Conservation (phyloP, 192 early-diverging fungal genomes). For the Gamsiella multidivaricata region DNA sequence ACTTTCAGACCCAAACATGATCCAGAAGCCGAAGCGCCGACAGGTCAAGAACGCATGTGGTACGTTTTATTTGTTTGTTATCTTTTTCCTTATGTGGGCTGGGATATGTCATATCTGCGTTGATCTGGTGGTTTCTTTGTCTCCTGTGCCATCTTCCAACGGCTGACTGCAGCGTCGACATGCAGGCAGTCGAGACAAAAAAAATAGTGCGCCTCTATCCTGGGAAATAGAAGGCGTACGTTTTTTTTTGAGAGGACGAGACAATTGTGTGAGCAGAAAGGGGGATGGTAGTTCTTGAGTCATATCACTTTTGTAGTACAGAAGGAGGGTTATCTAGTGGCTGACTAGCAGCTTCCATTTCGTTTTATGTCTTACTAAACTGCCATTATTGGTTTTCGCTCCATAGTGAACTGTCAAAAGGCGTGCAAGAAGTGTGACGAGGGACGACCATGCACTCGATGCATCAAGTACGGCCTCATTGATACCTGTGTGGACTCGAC, state of each 20-base stretch:
- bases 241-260: neutral
- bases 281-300: neutral
- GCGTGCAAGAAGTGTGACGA: constrained; percentile 95
- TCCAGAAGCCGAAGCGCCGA: constrained; percentile 67
- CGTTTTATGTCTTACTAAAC: neutral
- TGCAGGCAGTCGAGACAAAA: constrained; percentile 9
- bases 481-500: constrained; percentile 80
- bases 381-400: constrained; percentile 29
- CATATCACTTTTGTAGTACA: neutral
- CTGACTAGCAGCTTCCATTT: neutral
- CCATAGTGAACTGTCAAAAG: constrained; percentile 83
- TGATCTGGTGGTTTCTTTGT: neutral
- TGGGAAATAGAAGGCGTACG: constrained; percentile 28
- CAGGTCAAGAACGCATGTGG: constrained; percentile 95
- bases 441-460: constrained; percentile 85
- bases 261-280: neutral
- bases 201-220: constrained; percentile 18
- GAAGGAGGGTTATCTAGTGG: neutral
- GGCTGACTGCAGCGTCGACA: constrained; percentile 10
- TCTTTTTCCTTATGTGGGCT: neutral
- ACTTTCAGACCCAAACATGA: constrained; percentile 18
- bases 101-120: neutral
- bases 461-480: constrained; percentile 77
- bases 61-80: constrained; percentile 41
- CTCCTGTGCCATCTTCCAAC: neutral